These are phyloP conservation scores for Eucalyptus pumila DNA, from an alignment of 345 rosid genomes.

Conservation along the genomic window DNA sequence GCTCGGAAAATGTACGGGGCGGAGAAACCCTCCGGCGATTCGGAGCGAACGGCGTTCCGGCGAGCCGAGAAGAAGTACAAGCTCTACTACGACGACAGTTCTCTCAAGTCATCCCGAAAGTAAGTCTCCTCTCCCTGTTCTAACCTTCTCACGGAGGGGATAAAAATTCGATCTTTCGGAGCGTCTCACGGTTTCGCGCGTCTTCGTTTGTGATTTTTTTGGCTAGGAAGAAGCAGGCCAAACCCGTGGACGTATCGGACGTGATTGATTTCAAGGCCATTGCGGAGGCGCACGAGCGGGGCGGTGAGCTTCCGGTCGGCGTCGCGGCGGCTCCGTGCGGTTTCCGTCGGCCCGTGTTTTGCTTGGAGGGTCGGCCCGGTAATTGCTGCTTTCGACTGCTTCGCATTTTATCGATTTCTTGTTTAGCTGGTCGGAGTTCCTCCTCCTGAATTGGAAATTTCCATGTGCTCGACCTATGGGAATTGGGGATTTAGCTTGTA, in stretches of 20 bases:
- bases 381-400: background rate
- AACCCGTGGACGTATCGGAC: constrained; percentile 63
- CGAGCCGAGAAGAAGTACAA: constrained; percentile 91
- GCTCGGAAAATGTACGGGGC: constrained; percentile 45
- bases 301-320: constrained; percentile 39
- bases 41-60: constrained; percentile 65
- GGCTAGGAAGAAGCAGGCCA: constrained; percentile 68
- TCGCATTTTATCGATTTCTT: background rate
- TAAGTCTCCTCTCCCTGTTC: background rate
- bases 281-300: constrained; percentile 21
- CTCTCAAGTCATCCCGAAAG: constrained; percentile 54
- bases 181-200: background rate
- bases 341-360: constrained; percentile 30
- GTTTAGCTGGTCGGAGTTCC: background rate
- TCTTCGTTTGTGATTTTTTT: background rate
- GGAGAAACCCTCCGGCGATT: constrained; percentile 42
- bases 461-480: background rate
- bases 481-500: background rate
- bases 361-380: constrained; percentile 72
- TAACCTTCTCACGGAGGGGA: background rate
- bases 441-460: background rate
- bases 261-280: constrained; percentile 54
- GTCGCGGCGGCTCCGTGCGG: constrained; percentile 11
- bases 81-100: constrained; percentile 58
- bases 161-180: background rate